These are phyloP conservation scores for Elaeis guineensis DNA, from an alignment of 176 grass and related monocot species.

Conservation along the genomic window DNA sequence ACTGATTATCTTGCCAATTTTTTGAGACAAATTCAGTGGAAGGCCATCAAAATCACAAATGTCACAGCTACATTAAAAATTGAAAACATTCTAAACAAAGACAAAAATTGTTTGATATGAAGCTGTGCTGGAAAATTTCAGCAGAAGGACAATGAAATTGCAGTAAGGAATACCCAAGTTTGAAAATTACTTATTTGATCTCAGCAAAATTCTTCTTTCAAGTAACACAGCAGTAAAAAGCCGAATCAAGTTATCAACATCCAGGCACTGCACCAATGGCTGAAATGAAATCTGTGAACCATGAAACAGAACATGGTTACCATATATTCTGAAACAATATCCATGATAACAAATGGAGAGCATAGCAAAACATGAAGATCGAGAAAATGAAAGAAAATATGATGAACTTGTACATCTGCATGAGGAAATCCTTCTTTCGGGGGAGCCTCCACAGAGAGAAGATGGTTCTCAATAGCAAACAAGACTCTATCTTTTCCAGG, in stretches of 20 bases:
- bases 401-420: constrained; percentile 58
- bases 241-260: constrained; percentile 96
- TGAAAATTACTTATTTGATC: constrained; percentile 82
- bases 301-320: constrained; percentile 5
- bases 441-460: constrained; percentile 77
- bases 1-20: too few relatives aligned
- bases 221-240: constrained; percentile 96
- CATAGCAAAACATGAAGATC: constrained; percentile 12
- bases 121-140: too few relatives aligned
- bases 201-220: constrained; percentile 98
- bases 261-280: constrained; percentile 86
- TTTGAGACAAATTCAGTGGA: too few relatives aligned
- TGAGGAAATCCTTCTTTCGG: constrained; percentile 92
- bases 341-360: constrained; percentile 14
- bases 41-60: too few relatives aligned
- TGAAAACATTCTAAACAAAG: too few relatives aligned
- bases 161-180: constrained; percentile 18
- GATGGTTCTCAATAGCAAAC: constrained; percentile 88
- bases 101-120: too few relatives aligned
- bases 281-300: constrained; percentile 91
- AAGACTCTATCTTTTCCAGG: constrained; percentile 90
- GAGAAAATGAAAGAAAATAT: constrained; percentile 8
- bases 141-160: neutral
- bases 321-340: constrained; percentile 11
- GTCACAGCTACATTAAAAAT: too few relatives aligned